These are phyloP conservation scores for Penicillium waksmanii DNA, from an alignment of 495 filamentous ascomycete genomes.

Conservation along the genomic window DNA sequence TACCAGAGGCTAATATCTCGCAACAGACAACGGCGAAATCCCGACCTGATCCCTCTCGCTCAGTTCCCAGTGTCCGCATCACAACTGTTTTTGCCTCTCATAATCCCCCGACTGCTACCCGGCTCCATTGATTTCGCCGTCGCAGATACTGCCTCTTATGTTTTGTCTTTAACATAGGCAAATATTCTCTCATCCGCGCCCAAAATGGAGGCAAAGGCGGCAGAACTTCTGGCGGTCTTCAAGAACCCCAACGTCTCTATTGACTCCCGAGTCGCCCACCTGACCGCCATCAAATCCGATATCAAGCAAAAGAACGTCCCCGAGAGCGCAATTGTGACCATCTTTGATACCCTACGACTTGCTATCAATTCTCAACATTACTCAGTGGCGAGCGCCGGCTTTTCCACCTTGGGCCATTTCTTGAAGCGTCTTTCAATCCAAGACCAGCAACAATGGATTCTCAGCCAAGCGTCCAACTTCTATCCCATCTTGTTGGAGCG, in stretches of 20 bases:
- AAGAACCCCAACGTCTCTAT: conserved; percentile 67
- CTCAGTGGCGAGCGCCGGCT: conserved; percentile 69
- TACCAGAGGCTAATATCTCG: background rate
- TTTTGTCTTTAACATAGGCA: conserved; percentile 14
- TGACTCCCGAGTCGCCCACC: conserved; percentile 70
- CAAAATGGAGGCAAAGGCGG: conserved; percentile 50
- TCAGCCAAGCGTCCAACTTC: conserved; percentile 65
- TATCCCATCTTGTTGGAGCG: conserved; percentile 77
- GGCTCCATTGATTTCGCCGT: conserved; percentile 14
- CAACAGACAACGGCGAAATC: background rate
- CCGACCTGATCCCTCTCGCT: background rate
- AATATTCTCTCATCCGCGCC: conserved; percentile 11
- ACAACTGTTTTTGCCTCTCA: background rate
- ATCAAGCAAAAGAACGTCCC: conserved; percentile 90
- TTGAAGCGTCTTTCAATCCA: conserved; percentile 82
- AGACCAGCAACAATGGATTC: conserved; percentile 69
- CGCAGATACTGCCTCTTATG: conserved; percentile 21
- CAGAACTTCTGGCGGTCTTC: conserved; percentile 65
- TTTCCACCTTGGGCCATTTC: conserved; percentile 84
- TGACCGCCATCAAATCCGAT: conserved; percentile 76
- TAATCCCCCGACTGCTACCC: background rate
- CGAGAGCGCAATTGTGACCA: conserved; percentile 65
- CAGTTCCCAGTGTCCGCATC: background rate
- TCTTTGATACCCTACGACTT: conserved; percentile 74
- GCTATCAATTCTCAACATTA: conserved; percentile 73